Evolutionary conservation across 352 stramenopile species (phyloP), one percentile per base, ranked within the genome.

Genomic region (Phytophthora quininea): DNA sequence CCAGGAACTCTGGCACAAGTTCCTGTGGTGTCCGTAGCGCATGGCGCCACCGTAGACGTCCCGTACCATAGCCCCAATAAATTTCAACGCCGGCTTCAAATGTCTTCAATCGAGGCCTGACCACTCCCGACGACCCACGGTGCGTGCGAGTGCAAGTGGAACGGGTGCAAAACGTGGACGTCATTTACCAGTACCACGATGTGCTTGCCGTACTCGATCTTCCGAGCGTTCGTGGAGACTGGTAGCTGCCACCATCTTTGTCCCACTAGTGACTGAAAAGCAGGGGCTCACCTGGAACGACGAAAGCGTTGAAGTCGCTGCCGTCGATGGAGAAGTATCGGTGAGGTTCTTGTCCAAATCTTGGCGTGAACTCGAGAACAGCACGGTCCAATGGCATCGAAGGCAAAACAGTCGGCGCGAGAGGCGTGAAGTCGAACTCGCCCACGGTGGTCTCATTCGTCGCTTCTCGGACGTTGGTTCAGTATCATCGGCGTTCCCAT

Each of bases 121-220:
- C 60, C 62, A 15, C 45, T 58, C 7, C 52, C 45, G 7, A 71
- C 31, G 38, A 74, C 38, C 56, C 64, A 70, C 3, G 58, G 50
- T 2, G 50, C 19, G 52, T 71, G 48, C 1, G 60, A 54, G 55
- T 74, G 67, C 56, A 74, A 24, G 40, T 74, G 67, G 61, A 74
- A 74, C 51, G 67, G 62, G 45, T 74, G 67, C 46, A 67, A 32
- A 27, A 57, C 67, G 6, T 6, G 10, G 6, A 40, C 10, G 35
- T 58, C 51, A 50, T 78, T 80, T 7, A 78, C 60, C 5, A 80
- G n/a, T 32, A 76, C 54, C 29, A 80, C 69, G n/a, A 76, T 63
- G 47, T 76, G 73, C 40, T 74, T 66, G 33, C 67, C 67, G 38
- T 32, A 71, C 45, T 74, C 62, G 32, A 74, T 50, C 38, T 60